Conservation (phyloP, 1,284 basidiomycete species). For the Trichosporon ovoides region DNA sequence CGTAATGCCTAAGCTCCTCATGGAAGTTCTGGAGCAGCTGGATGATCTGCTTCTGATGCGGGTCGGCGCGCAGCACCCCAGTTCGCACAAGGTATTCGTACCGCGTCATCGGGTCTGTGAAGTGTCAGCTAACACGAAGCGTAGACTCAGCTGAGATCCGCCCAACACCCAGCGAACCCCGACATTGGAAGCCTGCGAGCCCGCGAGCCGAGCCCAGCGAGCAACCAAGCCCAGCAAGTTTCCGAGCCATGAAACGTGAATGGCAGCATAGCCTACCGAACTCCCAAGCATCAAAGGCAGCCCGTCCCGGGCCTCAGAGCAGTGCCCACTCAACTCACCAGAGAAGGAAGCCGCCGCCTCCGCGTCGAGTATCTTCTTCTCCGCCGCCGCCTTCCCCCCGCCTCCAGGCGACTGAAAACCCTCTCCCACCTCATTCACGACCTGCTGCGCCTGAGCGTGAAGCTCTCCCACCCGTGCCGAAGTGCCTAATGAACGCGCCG, state of each 20-base stretch:
- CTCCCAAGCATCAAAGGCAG: too few species aligned
- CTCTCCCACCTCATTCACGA: background rate
- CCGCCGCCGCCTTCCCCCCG: conserved; percentile 8
- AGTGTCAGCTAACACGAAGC: background rate
- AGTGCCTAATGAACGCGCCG: too few species aligned
- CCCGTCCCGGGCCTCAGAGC: too few species aligned
- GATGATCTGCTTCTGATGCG: conserved; percentile 79
- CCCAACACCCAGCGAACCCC: too few species aligned
- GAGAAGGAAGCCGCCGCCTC: conserved; percentile 17
- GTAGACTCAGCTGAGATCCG: background rate
- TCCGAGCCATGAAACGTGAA: too few species aligned
- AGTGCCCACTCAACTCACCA: conserved; percentile 9
- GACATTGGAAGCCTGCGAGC: too few species aligned
- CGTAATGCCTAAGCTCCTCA: conserved; percentile 65
- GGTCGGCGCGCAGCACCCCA: conserved; percentile 70
- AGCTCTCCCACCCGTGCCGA: background rate
- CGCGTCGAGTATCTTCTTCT: conserved; percentile 18
- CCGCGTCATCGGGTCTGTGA: conserved; percentile 50
- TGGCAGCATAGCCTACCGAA: too few species aligned
- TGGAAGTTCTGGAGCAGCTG: conserved; percentile 74
- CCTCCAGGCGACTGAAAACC: background rate
- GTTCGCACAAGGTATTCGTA: conserved; percentile 69
- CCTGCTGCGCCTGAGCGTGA: background rate
- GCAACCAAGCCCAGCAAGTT: too few species aligned
- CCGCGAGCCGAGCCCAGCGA: too few species aligned